Conservation (phyloP, 768 basidiomycete species). For the Kwoniella mangroviensis region DNA sequence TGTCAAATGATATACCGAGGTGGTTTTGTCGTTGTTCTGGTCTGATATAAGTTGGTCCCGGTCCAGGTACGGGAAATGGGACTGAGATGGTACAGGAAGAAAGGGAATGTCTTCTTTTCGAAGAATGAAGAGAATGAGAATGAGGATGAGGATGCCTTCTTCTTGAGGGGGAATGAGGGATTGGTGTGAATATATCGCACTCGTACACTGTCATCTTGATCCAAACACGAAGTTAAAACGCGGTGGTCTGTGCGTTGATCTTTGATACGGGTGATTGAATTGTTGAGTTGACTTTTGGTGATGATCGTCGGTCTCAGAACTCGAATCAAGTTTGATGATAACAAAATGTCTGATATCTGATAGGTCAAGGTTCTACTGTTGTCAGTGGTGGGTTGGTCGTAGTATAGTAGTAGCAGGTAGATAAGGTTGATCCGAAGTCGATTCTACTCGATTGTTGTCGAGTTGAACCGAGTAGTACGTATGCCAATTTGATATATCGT, state of each 20-base stretch:
- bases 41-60: background rate
- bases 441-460: too few species aligned
- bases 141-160: background rate
- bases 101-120: background rate
- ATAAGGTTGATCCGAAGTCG: too few species aligned
- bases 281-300: background rate
- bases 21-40: background rate
- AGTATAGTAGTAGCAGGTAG: too few species aligned
- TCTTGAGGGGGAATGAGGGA: background rate
- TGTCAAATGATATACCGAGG: background rate
- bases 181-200: background rate
- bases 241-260: slow-evolving; percentile 3
- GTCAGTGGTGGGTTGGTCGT: too few species aligned
- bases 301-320: background rate
- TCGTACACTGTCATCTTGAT: background rate
- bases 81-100: background rate
- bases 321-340: background rate
- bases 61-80: background rate
- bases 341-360: too few species aligned
- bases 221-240: background rate
- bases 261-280: too few species aligned
- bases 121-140: background rate
- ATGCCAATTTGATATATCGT: too few species aligned
- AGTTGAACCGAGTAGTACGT: too few species aligned
- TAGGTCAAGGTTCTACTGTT: too few species aligned